Conservation (phyloP, 1,284 basidiomycete species). For the Rhodofomes roseus region DNA sequence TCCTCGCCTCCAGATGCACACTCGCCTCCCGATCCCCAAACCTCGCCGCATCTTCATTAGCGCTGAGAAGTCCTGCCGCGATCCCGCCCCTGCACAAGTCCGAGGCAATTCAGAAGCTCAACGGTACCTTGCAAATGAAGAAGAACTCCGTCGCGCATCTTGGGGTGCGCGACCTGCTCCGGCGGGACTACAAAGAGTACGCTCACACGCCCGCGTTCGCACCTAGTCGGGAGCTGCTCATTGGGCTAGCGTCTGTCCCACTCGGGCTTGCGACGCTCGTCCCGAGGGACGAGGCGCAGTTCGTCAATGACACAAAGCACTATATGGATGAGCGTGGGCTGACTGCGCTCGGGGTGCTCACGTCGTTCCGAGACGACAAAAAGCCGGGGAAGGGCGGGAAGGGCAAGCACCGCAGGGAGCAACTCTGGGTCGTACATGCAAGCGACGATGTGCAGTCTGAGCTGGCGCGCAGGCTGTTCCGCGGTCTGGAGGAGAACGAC, state of each 20-base stretch:
- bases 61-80: background rate
- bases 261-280: slow-evolving; percentile 56
- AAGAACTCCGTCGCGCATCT: slow-evolving; percentile 75
- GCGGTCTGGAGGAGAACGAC: slow-evolving; percentile 53
- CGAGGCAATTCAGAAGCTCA: slow-evolving; percentile 44
- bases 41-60: background rate
- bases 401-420: slow-evolving; percentile 66
- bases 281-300: slow-evolving; percentile 29
- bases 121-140: slow-evolving; percentile 47
- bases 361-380: slow-evolving; percentile 49
- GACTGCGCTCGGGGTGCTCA: slow-evolving; percentile 74
- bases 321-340: slow-evolving; percentile 70
- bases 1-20: slow-evolving; percentile 25
- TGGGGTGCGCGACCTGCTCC: slow-evolving; percentile 71
- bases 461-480: slow-evolving; percentile 40
- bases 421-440: slow-evolving; percentile 55
- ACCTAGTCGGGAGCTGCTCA: slow-evolving; percentile 33
- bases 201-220: slow-evolving; percentile 40
- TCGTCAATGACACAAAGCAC: slow-evolving; percentile 45
- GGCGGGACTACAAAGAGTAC: slow-evolving; percentile 94
- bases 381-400: slow-evolving; percentile 43
- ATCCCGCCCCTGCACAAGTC: slow-evolving; percentile 25
- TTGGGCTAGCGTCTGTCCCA: slow-evolving; percentile 82
- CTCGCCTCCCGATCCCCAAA: background rate
- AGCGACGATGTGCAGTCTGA: slow-evolving; percentile 17